Evolutionary conservation across 345 rosid species (phyloP).

Genomic region (Noccaea bulbosa): DNA sequence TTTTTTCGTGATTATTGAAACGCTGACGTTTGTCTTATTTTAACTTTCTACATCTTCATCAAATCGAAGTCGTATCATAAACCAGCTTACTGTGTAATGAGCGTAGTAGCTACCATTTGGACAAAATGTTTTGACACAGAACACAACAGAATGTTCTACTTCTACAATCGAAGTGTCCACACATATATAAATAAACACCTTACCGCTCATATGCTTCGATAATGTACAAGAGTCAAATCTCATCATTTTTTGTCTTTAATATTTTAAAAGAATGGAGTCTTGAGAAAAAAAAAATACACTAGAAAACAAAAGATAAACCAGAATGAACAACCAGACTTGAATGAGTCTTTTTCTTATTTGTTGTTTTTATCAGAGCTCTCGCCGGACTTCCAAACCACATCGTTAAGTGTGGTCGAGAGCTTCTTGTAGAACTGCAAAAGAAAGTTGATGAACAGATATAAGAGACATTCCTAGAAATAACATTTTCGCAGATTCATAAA

Average conservation of each 20-base stretch:
- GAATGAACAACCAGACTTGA: constrained; percentile 21
- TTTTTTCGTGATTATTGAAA: too few relatives aligned
- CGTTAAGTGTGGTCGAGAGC: constrained; percentile 82
- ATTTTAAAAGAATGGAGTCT: constrained; percentile 34
- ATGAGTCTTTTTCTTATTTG: constrained; percentile 6
- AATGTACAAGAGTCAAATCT: constrained; percentile 34
- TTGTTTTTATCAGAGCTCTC: constrained; percentile 65
- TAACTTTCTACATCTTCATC: too few relatives aligned
- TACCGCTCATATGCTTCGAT: constrained; percentile 36
- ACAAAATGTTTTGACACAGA: background rate
- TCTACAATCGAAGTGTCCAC: constrained; percentile 16
- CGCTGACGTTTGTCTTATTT: too few relatives aligned
- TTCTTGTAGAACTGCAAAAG: constrained; percentile 83
- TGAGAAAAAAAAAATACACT: background rate
- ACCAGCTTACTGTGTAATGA: too few relatives aligned
- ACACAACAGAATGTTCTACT: background rate
- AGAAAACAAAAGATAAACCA: constrained; percentile 5
- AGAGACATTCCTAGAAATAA: background rate
- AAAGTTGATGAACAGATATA: constrained; percentile 9
- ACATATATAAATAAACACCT: constrained; percentile 6
- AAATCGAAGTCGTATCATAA: too few relatives aligned
- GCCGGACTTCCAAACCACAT: constrained; percentile 96
- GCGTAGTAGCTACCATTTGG: background rate
- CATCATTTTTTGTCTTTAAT: constrained; percentile 12
- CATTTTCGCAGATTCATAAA: background rate